A percentile compares a stretch with the other conserved stretches of the same genome.
phyloP scores from a whole-genome alignment of 1,139 yeast genomes.

The Blastobotrys aristatus region DNA sequence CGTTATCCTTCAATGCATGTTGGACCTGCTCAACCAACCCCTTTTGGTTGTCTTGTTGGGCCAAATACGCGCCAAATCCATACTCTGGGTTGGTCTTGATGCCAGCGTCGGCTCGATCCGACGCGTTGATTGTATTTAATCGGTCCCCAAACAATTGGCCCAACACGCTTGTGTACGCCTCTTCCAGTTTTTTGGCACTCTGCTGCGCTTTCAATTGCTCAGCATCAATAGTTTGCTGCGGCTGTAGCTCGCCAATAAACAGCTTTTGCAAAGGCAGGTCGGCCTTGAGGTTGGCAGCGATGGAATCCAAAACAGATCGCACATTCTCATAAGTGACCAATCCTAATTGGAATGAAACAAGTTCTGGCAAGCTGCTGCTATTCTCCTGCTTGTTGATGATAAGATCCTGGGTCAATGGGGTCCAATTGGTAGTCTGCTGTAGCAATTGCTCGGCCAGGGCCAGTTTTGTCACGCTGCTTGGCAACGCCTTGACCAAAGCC shows the following conservation, averaged over 20 bases:
- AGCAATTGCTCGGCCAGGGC: conserved; percentile 61
- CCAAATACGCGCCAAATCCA: conserved; percentile 76
- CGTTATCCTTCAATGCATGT: conserved; percentile 45
- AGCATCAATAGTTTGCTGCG: conserved; percentile 13
- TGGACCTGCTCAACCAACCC: conserved; percentile 48
- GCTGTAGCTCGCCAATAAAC: conserved; percentile 46
- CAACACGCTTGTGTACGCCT: conserved; percentile 72
- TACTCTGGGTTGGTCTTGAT: conserved; percentile 61
- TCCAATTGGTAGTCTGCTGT: conserved; percentile 48
- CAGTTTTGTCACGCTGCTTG: conserved; percentile 52
- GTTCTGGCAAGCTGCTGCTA: conserved; percentile 35
- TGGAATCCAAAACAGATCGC: conserved; percentile 43
- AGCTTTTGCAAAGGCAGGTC: conserved; percentile 59
- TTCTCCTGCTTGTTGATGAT: conserved; percentile 51
- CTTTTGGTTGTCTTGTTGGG: conserved; percentile 43
- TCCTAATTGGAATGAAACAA: conserved; percentile 59
- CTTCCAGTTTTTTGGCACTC: conserved; percentile 55
- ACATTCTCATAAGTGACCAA: conserved; percentile 43
- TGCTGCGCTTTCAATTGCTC: conserved; percentile 37
- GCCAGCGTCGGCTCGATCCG: conserved; percentile 42
- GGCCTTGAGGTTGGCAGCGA: conserved; percentile 49
- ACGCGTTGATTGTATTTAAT: conserved; percentile 56
- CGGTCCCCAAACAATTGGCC: conserved; percentile 54
- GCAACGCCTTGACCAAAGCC: conserved; percentile 48
- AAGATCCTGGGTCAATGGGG: conserved; percentile 70